These are phyloP conservation scores for Septoria linicola DNA, from an alignment of 2,329 filamentous ascomycete genomes.

Conservation along the genomic window DNA sequence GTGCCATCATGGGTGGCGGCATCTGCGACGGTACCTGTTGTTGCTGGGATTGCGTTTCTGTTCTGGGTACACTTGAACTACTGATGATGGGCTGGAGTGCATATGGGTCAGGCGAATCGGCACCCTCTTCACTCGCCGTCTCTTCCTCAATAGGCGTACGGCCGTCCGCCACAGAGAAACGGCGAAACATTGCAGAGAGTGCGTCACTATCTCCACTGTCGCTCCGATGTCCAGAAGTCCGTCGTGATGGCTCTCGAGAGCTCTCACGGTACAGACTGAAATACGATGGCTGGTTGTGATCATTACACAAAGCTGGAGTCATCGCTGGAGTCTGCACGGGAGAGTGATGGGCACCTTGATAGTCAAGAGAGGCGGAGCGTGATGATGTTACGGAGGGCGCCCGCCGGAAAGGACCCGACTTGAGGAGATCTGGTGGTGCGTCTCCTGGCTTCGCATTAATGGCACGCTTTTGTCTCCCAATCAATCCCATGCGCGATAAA, in stretches of 20 bases:
- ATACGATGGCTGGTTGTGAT: slow-evolving; percentile 77
- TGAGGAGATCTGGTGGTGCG: slow-evolving; percentile 86
- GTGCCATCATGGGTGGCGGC: slow-evolving; percentile 83
- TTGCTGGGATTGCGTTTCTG: slow-evolving; percentile 58
- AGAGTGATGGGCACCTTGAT: slow-evolving; percentile 70
- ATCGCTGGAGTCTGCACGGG: slow-evolving; percentile 83
- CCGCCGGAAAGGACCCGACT: slow-evolving; percentile 85
- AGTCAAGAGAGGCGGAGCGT: slow-evolving; percentile 87
- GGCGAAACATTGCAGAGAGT: slow-evolving; percentile 74
- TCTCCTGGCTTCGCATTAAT: slow-evolving; percentile 75
- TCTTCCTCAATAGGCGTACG: slow-evolving; percentile 72
- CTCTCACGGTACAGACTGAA: slow-evolving; percentile 71
- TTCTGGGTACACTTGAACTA: slow-evolving; percentile 42
- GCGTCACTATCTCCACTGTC: slow-evolving; percentile 91
- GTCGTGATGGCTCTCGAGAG: slow-evolving; percentile 58
- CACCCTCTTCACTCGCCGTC: slow-evolving; percentile 66
- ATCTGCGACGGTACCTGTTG: slow-evolving; percentile 64
- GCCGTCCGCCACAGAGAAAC: slow-evolving; percentile 58
- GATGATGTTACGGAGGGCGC: slow-evolving; percentile 85
- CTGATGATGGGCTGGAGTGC: slow-evolving; percentile 62
- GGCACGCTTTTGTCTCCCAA: slow-evolving; percentile 92
- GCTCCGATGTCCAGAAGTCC: slow-evolving; percentile 79
- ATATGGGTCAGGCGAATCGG: slow-evolving; percentile 71
- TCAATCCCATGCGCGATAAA: slow-evolving; percentile 91
- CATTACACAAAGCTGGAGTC: slow-evolving; percentile 67